Percentiles rank a stretch among this genome's conserved stretches.
Evolutionary conservation across 768 basidiomycete genomes (phyloP).

Genomic region (Lentinus brumalis): DNA sequence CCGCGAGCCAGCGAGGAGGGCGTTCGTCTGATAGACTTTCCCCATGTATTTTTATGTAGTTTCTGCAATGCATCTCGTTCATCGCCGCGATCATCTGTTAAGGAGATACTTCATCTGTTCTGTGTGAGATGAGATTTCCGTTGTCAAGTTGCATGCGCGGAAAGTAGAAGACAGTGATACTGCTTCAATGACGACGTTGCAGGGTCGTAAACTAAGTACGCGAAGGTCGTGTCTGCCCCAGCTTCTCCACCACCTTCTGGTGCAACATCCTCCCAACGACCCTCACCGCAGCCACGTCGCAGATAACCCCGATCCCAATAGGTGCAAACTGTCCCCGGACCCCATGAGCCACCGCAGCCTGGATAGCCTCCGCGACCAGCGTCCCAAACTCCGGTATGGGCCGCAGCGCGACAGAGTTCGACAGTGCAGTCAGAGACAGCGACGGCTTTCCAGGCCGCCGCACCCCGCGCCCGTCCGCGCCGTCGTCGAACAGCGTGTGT

Average conservation of each 20-base stretch:
- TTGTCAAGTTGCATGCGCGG: too few relatives aligned
- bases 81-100: too few relatives aligned
- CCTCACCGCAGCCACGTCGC: conserved; percentile 49
- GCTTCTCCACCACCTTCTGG: conserved; percentile 38
- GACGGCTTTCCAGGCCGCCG: conserved; percentile 3
- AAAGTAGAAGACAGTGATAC: too few relatives aligned
- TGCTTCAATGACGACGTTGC: neutral
- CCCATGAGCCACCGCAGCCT: conserved; percentile 37
- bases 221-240: neutral
- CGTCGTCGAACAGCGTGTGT: conserved; percentile 49
- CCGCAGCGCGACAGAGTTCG: conserved; percentile 37
- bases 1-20: conserved; percentile 39
- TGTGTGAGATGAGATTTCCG: too few relatives aligned
- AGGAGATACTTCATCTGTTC: too few relatives aligned
- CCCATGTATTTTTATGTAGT: neutral
- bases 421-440: neutral
- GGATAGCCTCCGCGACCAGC: conserved; percentile 53
- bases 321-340: conserved; percentile 48
- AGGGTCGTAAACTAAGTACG: neutral
- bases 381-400: conserved; percentile 62
- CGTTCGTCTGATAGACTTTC: conserved; percentile 44
- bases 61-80: conserved; percentile 1
- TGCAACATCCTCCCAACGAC: conserved; percentile 54
- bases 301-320: conserved; percentile 65
- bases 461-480: neutral